Conservation (phyloP, 148 eudicot species). For the Silene conica region DNA sequence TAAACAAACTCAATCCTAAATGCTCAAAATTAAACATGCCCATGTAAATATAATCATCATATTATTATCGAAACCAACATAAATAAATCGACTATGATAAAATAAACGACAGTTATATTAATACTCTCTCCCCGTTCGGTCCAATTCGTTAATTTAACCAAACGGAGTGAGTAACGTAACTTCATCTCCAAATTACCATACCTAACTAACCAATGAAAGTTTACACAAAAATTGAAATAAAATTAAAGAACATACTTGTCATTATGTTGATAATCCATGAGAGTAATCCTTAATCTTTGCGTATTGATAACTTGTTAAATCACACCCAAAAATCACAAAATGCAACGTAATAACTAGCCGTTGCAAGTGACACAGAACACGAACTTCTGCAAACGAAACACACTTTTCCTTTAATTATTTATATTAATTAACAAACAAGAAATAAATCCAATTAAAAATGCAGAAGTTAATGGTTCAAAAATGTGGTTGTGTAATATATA, state of each 20-base stretch:
- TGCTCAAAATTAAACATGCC: conserved; percentile 19
- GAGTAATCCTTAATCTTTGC: background rate
- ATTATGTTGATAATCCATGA: conserved; percentile 26
- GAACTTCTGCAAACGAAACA: background rate
- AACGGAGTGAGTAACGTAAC: background rate
- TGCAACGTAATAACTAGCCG: conserved; percentile 26
- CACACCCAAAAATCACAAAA: conserved; percentile 9
- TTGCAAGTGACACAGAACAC: conserved; percentile 13
- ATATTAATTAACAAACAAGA: background rate
- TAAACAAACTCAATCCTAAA: conserved; percentile 9
- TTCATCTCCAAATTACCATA: background rate
- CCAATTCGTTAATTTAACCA: background rate
- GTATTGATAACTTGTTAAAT: background rate
- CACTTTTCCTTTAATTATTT: background rate
- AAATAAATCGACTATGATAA: too few relatives aligned
- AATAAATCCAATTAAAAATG: background rate
- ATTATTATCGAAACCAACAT: too few relatives aligned
- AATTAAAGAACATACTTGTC: conserved; percentile 24
- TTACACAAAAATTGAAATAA: background rate
- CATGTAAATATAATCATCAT: conserved; percentile 13
- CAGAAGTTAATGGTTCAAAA: background rate
- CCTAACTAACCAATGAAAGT: background rate
- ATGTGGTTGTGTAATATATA: background rate
- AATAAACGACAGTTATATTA: background rate
- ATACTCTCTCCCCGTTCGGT: background rate